Percentiles rank a stretch among this genome's conserved stretches.
These are phyloP conservation scores for Podosphaera fusca DNA, from an alignment of 2,329 filamentous ascomycete species.

Conservation along the genomic window DNA sequence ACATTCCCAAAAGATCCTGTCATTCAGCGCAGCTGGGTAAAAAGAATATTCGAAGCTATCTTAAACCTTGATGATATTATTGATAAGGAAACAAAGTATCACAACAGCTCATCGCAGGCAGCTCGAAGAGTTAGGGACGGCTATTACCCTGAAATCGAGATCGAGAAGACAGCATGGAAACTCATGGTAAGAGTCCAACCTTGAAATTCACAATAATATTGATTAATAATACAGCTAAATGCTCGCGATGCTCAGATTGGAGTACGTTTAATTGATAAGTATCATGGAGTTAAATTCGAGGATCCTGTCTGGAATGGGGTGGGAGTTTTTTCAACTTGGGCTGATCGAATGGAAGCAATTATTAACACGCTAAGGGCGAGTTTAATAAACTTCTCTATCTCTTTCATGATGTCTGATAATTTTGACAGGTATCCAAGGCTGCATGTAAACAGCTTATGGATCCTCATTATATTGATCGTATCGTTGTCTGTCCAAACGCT, in stretches of 20 bases:
- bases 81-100: constrained; percentile 1
- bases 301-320: background rate
- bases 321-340: background rate
- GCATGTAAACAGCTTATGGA: constrained; percentile 12
- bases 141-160: constrained; percentile 1
- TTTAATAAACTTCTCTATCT: background rate
- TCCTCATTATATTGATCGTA: constrained; percentile 6
- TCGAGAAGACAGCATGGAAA: constrained; percentile 2
- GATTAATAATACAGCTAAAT: background rate
- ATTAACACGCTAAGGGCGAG: constrained; percentile 1
- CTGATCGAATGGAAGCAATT: constrained; percentile 1
- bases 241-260: background rate
- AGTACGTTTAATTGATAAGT: background rate
- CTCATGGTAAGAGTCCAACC: background rate
- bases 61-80: constrained; percentile 1
- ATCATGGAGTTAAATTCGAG: background rate
- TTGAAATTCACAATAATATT: background rate
- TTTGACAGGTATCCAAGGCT: constrained; percentile 8
- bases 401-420: constrained; percentile 1
- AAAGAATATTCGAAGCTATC: constrained; percentile 2
- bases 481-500: constrained; percentile 8
- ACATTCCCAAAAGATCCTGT: constrained; percentile 1
- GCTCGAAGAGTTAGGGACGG: constrained; percentile 1
- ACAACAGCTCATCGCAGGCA: constrained; percentile 1
- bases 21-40: background rate